Conservation (phyloP, 768 basidiomycete genomes). For the Lactifluus pinguis region DNA sequence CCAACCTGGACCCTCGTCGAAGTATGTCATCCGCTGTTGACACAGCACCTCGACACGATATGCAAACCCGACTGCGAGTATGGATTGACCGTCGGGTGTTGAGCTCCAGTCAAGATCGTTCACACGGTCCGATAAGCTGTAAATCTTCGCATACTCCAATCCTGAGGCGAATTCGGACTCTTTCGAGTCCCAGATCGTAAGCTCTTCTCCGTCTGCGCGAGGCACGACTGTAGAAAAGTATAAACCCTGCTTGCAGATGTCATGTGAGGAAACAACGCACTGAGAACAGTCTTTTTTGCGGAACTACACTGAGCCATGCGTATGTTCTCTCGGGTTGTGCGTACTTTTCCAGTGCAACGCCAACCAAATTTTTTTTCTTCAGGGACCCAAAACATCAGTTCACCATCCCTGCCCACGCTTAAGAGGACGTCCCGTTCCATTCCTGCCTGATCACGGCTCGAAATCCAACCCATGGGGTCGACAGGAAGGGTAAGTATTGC, state of each 20-base stretch:
- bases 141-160: slow-evolving; percentile 61
- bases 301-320: slow-evolving; percentile 78
- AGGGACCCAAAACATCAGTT: slow-evolving; percentile 81
- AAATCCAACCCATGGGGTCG: slow-evolving; percentile 82
- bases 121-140: slow-evolving; percentile 45
- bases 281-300: slow-evolving; percentile 82
- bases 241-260: neutral
- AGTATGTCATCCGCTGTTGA: slow-evolving; percentile 88
- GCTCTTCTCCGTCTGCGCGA: slow-evolving; percentile 53
- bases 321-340: slow-evolving; percentile 58
- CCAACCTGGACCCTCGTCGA: slow-evolving; percentile 77
- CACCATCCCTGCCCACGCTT: slow-evolving; percentile 67
- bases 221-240: slow-evolving; percentile 44
- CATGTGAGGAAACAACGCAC: slow-evolving; percentile 34
- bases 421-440: slow-evolving; percentile 63
- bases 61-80: slow-evolving; percentile 81
- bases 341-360: slow-evolving; percentile 65
- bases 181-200: slow-evolving; percentile 95
- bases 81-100: slow-evolving; percentile 82
- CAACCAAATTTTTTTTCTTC: slow-evolving; percentile 30
- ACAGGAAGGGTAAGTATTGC: slow-evolving; percentile 54
- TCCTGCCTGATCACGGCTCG: slow-evolving; percentile 8
- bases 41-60: slow-evolving; percentile 80
- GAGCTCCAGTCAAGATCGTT: slow-evolving; percentile 91
- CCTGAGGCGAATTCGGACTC: slow-evolving; percentile 91